Conservation (phyloP, 352 stramenopile genomes). For the Elongisporangium senticosum region DNA sequence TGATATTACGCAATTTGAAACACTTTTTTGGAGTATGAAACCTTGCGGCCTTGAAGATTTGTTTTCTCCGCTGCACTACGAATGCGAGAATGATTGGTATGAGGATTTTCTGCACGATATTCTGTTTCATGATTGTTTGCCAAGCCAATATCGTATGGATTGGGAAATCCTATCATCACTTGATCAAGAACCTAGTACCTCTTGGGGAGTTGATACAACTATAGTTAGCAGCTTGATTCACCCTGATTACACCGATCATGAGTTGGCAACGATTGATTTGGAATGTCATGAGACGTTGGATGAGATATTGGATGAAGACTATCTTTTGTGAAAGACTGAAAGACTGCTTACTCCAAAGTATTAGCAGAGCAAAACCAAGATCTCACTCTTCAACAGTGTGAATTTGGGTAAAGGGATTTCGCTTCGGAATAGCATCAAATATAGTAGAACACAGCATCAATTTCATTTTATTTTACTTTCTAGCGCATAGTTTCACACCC, state of each 20-base stretch:
- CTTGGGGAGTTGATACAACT: background rate
- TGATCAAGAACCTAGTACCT: slow-evolving; percentile 6
- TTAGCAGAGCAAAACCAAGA: too few species aligned
- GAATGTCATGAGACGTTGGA: slow-evolving; percentile 21
- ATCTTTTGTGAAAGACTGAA: background rate
- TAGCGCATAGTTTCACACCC: slow-evolving; percentile 11
- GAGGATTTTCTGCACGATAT: slow-evolving; percentile 42
- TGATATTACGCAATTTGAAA: background rate
- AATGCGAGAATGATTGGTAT: slow-evolving; percentile 33
- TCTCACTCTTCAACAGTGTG: background rate
- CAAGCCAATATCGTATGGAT: slow-evolving; percentile 30
- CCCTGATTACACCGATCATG: background rate
- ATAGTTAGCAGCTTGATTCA: background rate
- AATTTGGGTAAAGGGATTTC: background rate
- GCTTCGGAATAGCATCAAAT: background rate
- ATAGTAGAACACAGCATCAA: background rate
- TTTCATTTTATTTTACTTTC: background rate
- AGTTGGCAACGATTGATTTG: slow-evolving; percentile 15
- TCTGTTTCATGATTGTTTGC: slow-evolving; percentile 27
- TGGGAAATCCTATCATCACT: slow-evolving; percentile 37
- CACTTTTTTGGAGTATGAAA: background rate
- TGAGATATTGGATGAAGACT: background rate
- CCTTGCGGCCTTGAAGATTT: slow-evolving; percentile 18
- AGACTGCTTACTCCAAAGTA: too few species aligned
- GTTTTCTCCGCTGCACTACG: slow-evolving; percentile 20